phyloP scores from a whole-genome alignment of 805 yeast genomes.

The Sugiyamaella marilandica region DNA sequence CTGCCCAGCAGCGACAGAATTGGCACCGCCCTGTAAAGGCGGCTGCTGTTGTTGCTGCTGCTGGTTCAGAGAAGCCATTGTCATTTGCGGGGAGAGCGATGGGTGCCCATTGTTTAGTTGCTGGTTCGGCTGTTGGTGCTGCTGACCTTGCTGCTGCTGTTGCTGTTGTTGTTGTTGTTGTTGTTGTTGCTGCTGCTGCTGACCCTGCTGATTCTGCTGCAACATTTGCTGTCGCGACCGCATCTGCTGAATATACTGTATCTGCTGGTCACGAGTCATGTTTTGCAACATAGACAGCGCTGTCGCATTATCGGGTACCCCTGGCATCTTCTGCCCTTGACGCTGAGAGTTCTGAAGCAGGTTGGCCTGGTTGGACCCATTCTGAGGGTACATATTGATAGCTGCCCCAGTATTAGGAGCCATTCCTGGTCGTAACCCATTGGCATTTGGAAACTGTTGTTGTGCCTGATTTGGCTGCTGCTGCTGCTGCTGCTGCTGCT shows the following conservation, averaged over 20 bases:
- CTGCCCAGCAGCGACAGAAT: not conserved
- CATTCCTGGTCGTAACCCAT: not conserved
- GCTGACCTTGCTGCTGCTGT: constrained; percentile 6
- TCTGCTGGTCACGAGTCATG: constrained; percentile 24
- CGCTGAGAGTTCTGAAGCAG: not conserved
- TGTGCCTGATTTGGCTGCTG: not conserved
- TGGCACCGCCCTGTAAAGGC: not conserved
- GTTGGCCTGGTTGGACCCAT: not conserved
- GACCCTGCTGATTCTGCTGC: constrained; percentile 15
- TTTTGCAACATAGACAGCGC: constrained; percentile 14
- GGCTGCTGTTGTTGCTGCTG: constrained; percentile 7
- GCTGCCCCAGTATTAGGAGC: not conserved
- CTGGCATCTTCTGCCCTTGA: constrained; percentile 11
- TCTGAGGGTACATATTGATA: not conserved
- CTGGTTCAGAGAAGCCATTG: not conserved
- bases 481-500: no score
- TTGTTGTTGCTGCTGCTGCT: constrained; percentile 10
- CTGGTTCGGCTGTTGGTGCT: not conserved
- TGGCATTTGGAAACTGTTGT: not conserved
- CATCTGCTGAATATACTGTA: constrained; percentile 19
- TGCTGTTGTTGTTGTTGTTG: not conserved
- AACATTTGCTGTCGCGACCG: constrained; percentile 16
- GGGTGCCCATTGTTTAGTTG: not conserved
- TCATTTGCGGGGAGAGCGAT: not conserved
- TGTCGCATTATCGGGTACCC: not conserved